Base-by-base conservation (phyloP, 495 filamentous ascomycete genomes). In the Lasiosphaeriaceae sp. region DNA sequence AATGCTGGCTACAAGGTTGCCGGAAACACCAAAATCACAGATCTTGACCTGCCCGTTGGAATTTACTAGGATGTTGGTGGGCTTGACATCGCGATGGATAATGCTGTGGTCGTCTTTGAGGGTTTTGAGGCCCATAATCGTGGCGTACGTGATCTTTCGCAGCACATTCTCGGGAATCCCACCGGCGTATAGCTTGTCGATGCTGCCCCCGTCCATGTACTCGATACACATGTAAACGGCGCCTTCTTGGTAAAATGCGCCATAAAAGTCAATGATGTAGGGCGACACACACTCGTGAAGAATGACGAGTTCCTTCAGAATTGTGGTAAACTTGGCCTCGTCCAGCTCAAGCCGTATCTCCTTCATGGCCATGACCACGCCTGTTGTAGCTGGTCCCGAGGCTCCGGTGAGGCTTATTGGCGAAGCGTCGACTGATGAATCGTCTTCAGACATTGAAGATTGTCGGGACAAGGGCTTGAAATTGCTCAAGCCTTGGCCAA, bases 181-280 rank as follows among this genome's bases (percentile, higher is more conserved):
- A 52, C 90, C 90, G n/a, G 83, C 85, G 71, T 99, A 99, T 17
- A 97, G 73, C 64, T 96, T 96, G 74, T 99, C 94, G 64, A 97
- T 90, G 39, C 92, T 96, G n/a, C 94, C 94, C 52, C 95, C 94
- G 73, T 99, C 92, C 94, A 99, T 99, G 68, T 89, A 96, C 70
- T 99, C 94, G 69, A 99, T 95, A 74, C 94, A 99, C 71, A 99
- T 97, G 69, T 97, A 99, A 5, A 99, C 94, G 1, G 94, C 92
- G 20, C 94, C 94, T 76, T 99, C 94, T 71, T 99, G 94, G 77
- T 96, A 99, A 72, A 99, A 99, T 2, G 94, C 94, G 8, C 94
- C 94, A 70, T 96, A 99, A 66, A 99, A 99, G 66, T 97, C 93
- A 66, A 99, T 90, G 58, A 99, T 96, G 68, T 90, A 96, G 0